Conservation (phyloP, 2,329 filamentous ascomycete genomes). For the Rasamsonia emersonii region DNA sequence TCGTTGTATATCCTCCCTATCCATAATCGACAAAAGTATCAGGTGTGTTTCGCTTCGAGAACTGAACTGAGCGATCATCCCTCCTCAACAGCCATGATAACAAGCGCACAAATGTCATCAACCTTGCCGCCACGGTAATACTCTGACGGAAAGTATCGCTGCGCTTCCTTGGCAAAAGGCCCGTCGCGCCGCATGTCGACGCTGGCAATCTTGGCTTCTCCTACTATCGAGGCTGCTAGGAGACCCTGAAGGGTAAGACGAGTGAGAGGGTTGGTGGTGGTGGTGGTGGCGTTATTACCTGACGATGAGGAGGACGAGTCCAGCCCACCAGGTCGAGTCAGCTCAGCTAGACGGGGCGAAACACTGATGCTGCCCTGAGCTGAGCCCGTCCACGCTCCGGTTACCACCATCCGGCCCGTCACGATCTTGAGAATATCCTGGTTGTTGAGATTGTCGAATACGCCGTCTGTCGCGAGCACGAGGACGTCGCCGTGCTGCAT, state of each 20-base stretch:
- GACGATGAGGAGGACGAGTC: conserved; percentile 12
- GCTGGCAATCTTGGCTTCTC: conserved; percentile 77
- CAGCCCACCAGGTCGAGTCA: conserved; percentile 43
- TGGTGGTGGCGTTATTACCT: conserved; percentile 7
- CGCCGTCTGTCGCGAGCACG: conserved; percentile 88
- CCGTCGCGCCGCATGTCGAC: conserved; percentile 74
- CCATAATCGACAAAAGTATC: too few species aligned
- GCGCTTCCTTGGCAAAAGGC: conserved; percentile 90
- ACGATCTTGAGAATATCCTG: conserved; percentile 79
- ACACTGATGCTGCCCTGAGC: conserved; percentile 54
- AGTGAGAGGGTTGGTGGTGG: conserved; percentile 11
- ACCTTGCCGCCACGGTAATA: conserved; percentile 87
- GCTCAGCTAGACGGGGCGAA: conserved; percentile 48
- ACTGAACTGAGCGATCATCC: conserved; percentile 7
- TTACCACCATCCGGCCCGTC: conserved; percentile 63
- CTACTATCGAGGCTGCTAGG: conserved; percentile 69
- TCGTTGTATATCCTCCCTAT: too few species aligned
- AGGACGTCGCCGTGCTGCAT: conserved; percentile 87
- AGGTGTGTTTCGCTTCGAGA: not conserved
- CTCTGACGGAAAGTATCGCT: conserved; percentile 77
- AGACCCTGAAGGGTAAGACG: conserved; percentile 61
- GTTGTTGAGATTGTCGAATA: conserved; percentile 91
- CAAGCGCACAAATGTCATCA: conserved; percentile 87
- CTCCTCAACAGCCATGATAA: conserved; percentile 65
- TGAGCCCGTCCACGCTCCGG: conserved; percentile 64